Evolutionary conservation across 2,329 filamentous ascomycete genomes (phyloP).

Genomic region (Xylariaceae sp.): DNA sequence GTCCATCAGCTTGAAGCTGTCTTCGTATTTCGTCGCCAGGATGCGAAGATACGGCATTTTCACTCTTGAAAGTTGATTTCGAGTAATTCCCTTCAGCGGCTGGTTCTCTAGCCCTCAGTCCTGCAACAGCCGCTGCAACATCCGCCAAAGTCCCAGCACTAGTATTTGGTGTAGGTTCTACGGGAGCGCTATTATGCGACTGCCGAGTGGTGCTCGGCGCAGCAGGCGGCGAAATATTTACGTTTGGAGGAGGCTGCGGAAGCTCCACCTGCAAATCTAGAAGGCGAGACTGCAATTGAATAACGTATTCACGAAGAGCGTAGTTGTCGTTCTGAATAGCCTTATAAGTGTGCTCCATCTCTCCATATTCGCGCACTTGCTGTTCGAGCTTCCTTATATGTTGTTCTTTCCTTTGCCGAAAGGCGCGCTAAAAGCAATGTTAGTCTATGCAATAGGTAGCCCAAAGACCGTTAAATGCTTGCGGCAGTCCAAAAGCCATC

Average conservation of each 20-base stretch:
- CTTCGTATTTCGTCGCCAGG: conserved; percentile 61
- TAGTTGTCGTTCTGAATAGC: conserved; percentile 88
- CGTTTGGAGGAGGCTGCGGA: conserved; percentile 80
- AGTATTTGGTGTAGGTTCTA: conserved; percentile 28
- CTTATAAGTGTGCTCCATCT: conserved; percentile 79
- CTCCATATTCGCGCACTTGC: conserved; percentile 81
- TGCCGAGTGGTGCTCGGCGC: conserved; percentile 31
- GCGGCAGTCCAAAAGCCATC: too few species aligned
- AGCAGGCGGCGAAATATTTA: conserved; percentile 66
- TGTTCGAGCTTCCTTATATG: conserved; percentile 98
- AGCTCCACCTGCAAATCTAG: conserved; percentile 84
- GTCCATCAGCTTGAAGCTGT: conserved; percentile 53
- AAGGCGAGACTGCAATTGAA: conserved; percentile 85
- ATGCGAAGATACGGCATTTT: conserved; percentile 48
- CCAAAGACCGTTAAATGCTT: too few species aligned
- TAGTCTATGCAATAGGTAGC: conserved; percentile 14
- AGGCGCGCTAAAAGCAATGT: conserved; percentile 73
- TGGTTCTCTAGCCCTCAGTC: conserved; percentile 38
- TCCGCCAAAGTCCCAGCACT: conserved; percentile 43
- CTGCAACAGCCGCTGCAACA: conserved; percentile 43
- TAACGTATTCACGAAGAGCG: conserved; percentile 87
- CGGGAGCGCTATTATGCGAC: conserved; percentile 31
- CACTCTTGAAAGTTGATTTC: conserved; percentile 45
- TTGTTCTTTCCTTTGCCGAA: conserved; percentile 95
- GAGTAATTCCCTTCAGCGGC: conserved; percentile 35